These are phyloP conservation scores for Cephaloascus albidus DNA, from an alignment of 805 yeast genomes.

Conservation along the genomic window DNA sequence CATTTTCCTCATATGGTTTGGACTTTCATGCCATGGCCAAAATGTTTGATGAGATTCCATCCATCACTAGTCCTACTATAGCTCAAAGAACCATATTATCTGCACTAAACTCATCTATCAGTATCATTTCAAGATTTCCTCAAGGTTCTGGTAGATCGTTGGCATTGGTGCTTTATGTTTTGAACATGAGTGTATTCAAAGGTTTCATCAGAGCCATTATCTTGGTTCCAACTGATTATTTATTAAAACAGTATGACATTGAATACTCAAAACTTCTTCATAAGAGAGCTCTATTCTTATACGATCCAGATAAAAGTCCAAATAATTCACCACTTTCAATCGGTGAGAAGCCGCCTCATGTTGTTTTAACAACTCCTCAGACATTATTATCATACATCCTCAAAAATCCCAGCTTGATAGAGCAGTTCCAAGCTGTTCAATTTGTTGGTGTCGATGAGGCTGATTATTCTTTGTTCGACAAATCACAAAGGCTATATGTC, in stretches of 20 bases:
- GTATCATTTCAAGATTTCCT: constrained; percentile 13
- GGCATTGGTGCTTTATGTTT: constrained; percentile 13
- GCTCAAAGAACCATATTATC: constrained; percentile 16
- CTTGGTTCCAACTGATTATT: constrained; percentile 11
- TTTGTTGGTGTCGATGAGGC: constrained; percentile 1
- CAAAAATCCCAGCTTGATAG: background rate
- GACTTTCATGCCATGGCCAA: constrained; percentile 3
- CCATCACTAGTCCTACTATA: constrained; percentile 8
- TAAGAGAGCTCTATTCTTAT: constrained; percentile 7
- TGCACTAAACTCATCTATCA: constrained; percentile 12
- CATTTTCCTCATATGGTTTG: constrained; percentile 10
- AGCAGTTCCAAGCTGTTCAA: background rate
- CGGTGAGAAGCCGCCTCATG: background rate
- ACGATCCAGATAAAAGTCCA: constrained; percentile 10
- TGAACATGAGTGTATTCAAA: constrained; percentile 12
- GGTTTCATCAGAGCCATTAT: constrained; percentile 9
- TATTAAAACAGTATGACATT: constrained; percentile 12
- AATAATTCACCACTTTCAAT: too few species aligned
- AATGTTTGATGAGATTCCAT: constrained; percentile 4
- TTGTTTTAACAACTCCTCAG: constrained; percentile 21
- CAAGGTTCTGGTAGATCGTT: constrained; percentile 23
- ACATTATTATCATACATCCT: constrained; percentile 12
- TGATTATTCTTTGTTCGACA: background rate
- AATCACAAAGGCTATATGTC: background rate
- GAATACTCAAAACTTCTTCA: background rate